A percentile compares a stretch with the other conserved stretches of the same genome.
These are phyloP conservation scores for Yarrowia sp. DNA, from an alignment of 805 yeast genomes.

Conservation along the genomic window DNA sequence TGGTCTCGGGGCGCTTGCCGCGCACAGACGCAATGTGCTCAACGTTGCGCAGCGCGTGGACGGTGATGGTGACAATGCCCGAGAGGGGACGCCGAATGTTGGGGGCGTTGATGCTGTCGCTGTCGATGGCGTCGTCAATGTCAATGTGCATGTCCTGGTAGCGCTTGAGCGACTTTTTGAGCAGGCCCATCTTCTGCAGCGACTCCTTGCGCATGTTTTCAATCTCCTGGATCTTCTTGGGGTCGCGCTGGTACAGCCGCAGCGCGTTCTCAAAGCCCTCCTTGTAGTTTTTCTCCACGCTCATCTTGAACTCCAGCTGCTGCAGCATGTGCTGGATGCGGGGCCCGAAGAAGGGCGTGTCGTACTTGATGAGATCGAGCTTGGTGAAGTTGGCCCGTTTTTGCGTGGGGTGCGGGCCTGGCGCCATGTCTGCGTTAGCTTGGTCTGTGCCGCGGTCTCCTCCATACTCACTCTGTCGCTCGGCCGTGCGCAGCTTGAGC, in stretches of 20 bases:
- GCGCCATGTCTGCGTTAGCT: background rate
- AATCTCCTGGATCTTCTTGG: conserved; percentile 79
- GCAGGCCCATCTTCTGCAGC: conserved; percentile 76
- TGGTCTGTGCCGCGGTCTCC: no score
- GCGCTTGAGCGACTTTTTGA: conserved; percentile 78
- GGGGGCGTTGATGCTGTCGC: conserved; percentile 64
- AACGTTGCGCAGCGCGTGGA: conserved; percentile 78
- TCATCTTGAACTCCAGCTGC: conserved; percentile 87
- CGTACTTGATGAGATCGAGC: conserved; percentile 78
- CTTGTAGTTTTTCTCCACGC: conserved; percentile 89
- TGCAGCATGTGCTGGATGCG: conserved; percentile 94
- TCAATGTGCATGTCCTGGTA: conserved; percentile 84
- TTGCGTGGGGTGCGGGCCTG: conserved; percentile 25
- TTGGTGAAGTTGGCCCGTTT: conserved; percentile 37
- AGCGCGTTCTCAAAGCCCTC: conserved; percentile 89
- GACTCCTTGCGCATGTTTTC: conserved; percentile 83
- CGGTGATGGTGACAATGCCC: conserved; percentile 72
- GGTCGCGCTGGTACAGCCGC: conserved; percentile 90
- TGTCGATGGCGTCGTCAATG: conserved; percentile 59
- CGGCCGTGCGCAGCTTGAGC: conserved; percentile 44
- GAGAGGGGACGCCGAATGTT: conserved; percentile 76
- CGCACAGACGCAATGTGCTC: conserved; percentile 89
- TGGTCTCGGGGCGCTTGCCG: conserved; percentile 76
- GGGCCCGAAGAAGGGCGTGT: conserved; percentile 92
- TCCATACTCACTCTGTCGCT: conserved; percentile 18